Evolutionary conservation across 805 yeast species (phyloP), one percentile per base, ranked within the genome.

Genomic region (Cyberlindnera amylophila): DNA sequence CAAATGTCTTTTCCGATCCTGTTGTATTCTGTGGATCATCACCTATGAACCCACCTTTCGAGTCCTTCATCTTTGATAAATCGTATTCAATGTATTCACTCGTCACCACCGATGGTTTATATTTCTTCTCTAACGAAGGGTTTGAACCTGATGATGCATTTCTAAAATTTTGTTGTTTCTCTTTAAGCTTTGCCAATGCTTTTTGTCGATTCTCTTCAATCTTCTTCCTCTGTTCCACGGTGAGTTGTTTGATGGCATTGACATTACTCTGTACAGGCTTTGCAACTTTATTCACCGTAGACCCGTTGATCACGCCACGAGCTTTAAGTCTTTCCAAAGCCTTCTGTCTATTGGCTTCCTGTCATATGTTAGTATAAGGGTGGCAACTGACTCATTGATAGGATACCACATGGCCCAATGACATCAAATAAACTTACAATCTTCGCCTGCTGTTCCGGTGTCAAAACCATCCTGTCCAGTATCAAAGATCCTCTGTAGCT

Each of bases 1-100:
- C 73, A 38, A 69, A 55, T 7, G 71, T 64, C 48, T 63, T 65
- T 31, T 64, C 67, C 15, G 52, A 17, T 42, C 77, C 76, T 2
- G 84, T 69, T 54, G 84, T 68, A 3, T 84, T 68, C 54, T 76
- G 74, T 1, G 84, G 69, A 15, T 44, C 53, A 11, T 28, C 42
- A 12, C 39, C 41, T 1, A 55, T 51, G 28, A 51, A 55, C 14
- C 99, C 99, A 53, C 97, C 98, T 55, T 79, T 77, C 3, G 87
- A 70, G 56, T 93, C 96, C 49, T 78, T 77, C 88, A 95, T 85
- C n/a, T 88, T 84, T 3, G 97, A 77, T 52, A 93, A 77, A 63
- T 93, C 97, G 61, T 81, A 86, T 46, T 86, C 93, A 24, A 86
- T 85, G 57, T 84, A 86, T 52, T 84, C 89, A 27, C 73, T 69